phyloP scores from a whole-genome alignment of 2,329 filamentous ascomycete species.

The Leptographium galeiforme region DNA sequence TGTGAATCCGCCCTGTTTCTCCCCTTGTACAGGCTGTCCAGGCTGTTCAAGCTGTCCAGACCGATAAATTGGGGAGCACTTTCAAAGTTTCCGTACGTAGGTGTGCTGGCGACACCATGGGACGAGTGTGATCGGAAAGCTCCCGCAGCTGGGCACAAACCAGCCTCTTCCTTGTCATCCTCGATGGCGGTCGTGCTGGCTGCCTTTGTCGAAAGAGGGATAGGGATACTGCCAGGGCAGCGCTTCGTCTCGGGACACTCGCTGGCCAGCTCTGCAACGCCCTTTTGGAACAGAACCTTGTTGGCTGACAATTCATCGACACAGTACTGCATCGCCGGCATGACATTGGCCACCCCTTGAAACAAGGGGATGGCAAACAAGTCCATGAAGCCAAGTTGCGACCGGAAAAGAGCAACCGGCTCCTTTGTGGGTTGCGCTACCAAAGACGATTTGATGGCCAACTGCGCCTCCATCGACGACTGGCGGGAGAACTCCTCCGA shows the following conservation, averaged over 20 bases:
- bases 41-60: slow-evolving; percentile 17
- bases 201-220: slow-evolving; percentile 31
- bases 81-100: neutral
- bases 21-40: slow-evolving; percentile 24
- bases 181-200: slow-evolving; percentile 13
- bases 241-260: slow-evolving; percentile 25
- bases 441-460: slow-evolving; percentile 77
- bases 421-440: slow-evolving; percentile 78
- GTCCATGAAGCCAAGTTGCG: slow-evolving; percentile 93
- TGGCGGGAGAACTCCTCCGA: slow-evolving; percentile 92
- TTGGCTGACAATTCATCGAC: slow-evolving; percentile 72
- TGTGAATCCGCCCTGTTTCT: slow-evolving; percentile 29
- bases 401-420: slow-evolving; percentile 65
- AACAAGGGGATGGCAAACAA: slow-evolving; percentile 90
- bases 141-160: slow-evolving; percentile 1
- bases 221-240: slow-evolving; percentile 27
- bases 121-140: no score
- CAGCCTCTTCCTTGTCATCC: slow-evolving; percentile 1
- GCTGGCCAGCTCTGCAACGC: slow-evolving; percentile 48
- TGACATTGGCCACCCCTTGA: slow-evolving; percentile 69
- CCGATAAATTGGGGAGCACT: slow-evolving; percentile 20
- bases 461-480: slow-evolving; percentile 77
- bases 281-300: slow-evolving; percentile 57
- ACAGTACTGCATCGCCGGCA: slow-evolving; percentile 74
- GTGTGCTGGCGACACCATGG: neutral